Base-by-base conservation (phyloP, 106 monocot species). In the Iris macrosiphon region DNA sequence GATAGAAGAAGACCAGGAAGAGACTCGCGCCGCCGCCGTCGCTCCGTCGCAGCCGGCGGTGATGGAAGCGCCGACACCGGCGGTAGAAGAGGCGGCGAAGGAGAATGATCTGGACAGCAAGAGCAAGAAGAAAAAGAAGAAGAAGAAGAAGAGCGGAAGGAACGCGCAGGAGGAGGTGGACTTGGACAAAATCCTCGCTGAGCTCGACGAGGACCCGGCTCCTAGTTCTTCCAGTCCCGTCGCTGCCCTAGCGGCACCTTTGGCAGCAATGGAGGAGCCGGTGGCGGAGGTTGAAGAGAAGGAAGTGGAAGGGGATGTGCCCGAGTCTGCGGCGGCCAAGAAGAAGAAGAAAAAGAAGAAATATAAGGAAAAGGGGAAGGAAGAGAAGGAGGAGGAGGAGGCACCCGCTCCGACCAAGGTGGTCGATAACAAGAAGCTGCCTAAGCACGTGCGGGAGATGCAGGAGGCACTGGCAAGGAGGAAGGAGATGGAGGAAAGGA, bases 371-470 rank as follows among this genome's bases (percentile, higher is more conserved):
- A 57, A 40, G 11, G 57, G 40, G 40, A 57, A 57, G 57, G 73
- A 81, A 61, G 78, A 85, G 64, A 69, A 73, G 35, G 79, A 75
- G 18, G 78, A 51, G 10, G 25, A 24, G 11, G 75, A 77, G 38
- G 74, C 70, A 20, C 68, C 47, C 9, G 20, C 30, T 12, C 79
- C 79, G 52, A 73, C 64, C 6, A 90, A 90, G 45, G 58, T 18
- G 49, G 37, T 66, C 5, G 74, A 75, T 40, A 40, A 57, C 35
- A 96, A 96, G 61, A 86, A 88, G 65, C 21, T 84, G 27, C 81
- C 88, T 0, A 89, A 94, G 62, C 83, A 84, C 62, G 81, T 94
- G 21, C 72, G 81, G 52, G 81, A 88, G 72, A 89, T 94, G 89
- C 94, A 94, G 69, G 84, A 94, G 65, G 80, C 74, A 16, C 40